Conservation (phyloP, 2,329 filamentous ascomycete species). For the Cyanodermella asteris region DNA sequence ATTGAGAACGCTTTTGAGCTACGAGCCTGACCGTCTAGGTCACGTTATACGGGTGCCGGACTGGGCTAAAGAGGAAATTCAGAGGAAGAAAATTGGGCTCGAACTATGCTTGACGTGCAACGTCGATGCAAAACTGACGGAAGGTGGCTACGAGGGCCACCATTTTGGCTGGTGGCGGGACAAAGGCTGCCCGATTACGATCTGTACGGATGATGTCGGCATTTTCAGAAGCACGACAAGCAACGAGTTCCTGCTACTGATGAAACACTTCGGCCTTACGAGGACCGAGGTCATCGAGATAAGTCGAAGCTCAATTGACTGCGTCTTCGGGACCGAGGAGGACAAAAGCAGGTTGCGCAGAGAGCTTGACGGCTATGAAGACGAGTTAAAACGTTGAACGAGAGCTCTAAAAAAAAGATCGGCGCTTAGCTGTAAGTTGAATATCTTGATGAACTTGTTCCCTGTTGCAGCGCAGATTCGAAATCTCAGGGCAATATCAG, state of each 20-base stretch:
- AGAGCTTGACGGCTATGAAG: no score
- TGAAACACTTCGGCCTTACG: no score
- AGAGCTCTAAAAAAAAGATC: no score
- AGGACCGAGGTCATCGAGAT: no score
- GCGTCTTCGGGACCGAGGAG: no score
- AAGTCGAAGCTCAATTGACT: no score
- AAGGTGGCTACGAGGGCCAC: slow-evolving; percentile 42
- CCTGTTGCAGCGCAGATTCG: no score
- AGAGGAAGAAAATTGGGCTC: slow-evolving; percentile 34
- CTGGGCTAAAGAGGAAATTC: slow-evolving; percentile 34
- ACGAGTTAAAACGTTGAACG: no score
- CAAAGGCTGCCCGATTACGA: slow-evolving; percentile 36
- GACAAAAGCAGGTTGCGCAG: no score
- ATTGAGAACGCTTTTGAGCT: slow-evolving; percentile 40
- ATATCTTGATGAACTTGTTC: no score
- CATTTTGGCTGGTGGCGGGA: slow-evolving; percentile 56
- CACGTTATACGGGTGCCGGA: slow-evolving; percentile 59
- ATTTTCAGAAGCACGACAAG: slow-evolving; percentile 1
- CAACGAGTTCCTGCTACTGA: not conserved
- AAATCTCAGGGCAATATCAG: no score
- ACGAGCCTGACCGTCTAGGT: slow-evolving; percentile 45
- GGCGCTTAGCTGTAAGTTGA: no score
- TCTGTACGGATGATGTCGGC: slow-evolving; percentile 37
- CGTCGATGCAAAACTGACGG: slow-evolving; percentile 51
- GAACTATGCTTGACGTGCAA: slow-evolving; percentile 69